Evolutionary conservation across 768 basidiomycete genomes (phyloP), one percentile per base, ranked within the genome.

Genomic region (Lactarius akahatsu): DNA sequence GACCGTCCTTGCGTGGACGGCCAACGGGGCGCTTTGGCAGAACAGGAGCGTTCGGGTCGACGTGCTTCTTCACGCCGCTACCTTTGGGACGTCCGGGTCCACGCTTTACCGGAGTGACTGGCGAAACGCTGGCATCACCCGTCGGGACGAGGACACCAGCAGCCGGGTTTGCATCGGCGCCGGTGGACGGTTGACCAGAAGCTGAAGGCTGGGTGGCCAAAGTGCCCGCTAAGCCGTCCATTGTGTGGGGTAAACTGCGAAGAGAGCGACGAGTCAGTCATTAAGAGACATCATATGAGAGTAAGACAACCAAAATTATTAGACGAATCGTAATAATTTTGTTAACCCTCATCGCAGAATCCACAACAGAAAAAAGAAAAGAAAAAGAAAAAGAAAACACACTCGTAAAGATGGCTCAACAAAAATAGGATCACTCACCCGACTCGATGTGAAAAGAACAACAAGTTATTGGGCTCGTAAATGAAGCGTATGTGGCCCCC

Each of bases 11-110:
- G 71, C 91, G 78, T 3, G 91, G 91, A 16, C 91, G 81, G 1
- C 91, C 91, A 2, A 92, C 91, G 18, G 91, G 91, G 55, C 91
- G 80, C 75, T 91, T 92, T 61, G 85, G 76, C 76, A 89, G 89
- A 32, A 83, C 80, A 2, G 81, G 78, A 0, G 75, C 64, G 26
- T 72, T 72, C 26, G 77, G 68, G 13, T 76, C 71, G 40, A 76
- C 71, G 34, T 79, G 76, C 41, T 77, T 75, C 73, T 92, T 92
- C 78, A 89, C 90, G 15, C 87, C 89, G 72, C 88, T 91, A 41
- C 90, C 91, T 73, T 90, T 91, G 6, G 91, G 91, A 38, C 91
- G 80, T 2, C 90, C 91, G 13, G 90, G 89, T 20, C 84, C 83
- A 52, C 91, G 86, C 74, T 91, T 91, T 26, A 76, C 76, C 1